A percentile compares a stretch with the other conserved stretches of the same genome.
Conservation (phyloP, 768 basidiomycete genomes). For the Tulasnella sp. region DNA sequence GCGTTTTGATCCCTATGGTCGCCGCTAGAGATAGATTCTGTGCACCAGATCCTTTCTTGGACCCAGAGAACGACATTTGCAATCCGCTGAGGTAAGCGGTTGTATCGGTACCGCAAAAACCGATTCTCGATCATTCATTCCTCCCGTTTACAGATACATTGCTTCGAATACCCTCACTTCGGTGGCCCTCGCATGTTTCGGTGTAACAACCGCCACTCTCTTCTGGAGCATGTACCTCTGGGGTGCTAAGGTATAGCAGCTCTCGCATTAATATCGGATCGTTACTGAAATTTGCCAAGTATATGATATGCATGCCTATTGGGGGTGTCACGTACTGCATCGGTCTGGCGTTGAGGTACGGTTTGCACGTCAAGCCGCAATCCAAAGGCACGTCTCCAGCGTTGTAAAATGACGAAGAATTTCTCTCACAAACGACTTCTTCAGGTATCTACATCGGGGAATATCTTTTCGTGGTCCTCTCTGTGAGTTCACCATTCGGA, state of each 20-base stretch:
- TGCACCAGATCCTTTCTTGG: conserved; percentile 32
- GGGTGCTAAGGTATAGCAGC: conserved; percentile 40
- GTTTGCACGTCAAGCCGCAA: conserved; percentile 52
- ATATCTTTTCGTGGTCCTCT: conserved; percentile 59
- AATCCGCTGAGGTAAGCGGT: conserved; percentile 49
- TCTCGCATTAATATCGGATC: not conserved
- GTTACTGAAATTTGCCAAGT: conserved; percentile 33
- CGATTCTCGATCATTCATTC: not conserved
- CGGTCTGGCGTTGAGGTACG: conserved; percentile 57
- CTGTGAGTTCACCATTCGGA: conserved; percentile 40
- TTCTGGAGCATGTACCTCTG: conserved; percentile 45
- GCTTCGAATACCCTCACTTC: conserved; percentile 52
- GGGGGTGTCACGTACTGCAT: conserved; percentile 52
- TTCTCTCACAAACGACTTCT: not conserved
- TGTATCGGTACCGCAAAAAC: not conserved
- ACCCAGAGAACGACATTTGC: conserved; percentile 52
- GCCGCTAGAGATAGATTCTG: not conserved
- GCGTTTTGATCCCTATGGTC: not conserved
- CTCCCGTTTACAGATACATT: conserved; percentile 38
- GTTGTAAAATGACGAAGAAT: not conserved
- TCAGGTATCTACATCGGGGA: conserved; percentile 49
- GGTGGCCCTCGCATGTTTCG: conserved; percentile 48
- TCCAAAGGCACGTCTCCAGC: conserved; percentile 37
- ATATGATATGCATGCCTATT: conserved; percentile 60
- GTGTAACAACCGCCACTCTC: conserved; percentile 40